phyloP scores from a whole-genome alignment of 2,329 filamentous ascomycete genomes.

The Epichloe coenophiala region DNA sequence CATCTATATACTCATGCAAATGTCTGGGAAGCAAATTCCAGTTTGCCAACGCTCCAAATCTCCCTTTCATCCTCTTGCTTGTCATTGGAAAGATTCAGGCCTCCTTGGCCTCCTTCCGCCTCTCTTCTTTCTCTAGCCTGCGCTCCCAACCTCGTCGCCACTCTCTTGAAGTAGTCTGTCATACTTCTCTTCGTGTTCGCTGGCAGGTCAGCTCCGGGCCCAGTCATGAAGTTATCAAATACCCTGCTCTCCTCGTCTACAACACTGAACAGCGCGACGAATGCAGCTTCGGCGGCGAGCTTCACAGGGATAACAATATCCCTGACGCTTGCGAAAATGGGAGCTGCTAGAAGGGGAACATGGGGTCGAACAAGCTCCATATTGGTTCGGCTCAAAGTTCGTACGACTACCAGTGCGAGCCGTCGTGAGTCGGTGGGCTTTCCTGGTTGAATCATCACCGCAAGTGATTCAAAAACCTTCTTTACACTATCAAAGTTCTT shows the following conservation, averaged over 20 bases:
- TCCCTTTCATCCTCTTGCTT: slow-evolving; percentile 91
- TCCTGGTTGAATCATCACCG: slow-evolving; percentile 62
- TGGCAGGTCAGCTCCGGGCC: slow-evolving; percentile 50
- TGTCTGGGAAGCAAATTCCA: slow-evolving; percentile 58
- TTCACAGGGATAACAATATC: slow-evolving; percentile 93
- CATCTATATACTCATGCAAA: slow-evolving; percentile 23
- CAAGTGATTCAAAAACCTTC: slow-evolving; percentile 62
- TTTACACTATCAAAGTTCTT: slow-evolving; percentile 67
- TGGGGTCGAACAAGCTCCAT: slow-evolving; percentile 74
- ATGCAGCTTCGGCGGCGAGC: slow-evolving; percentile 84
- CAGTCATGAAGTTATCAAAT: slow-evolving; percentile 81
- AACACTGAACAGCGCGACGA: slow-evolving; percentile 80
- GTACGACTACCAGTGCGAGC: slow-evolving; percentile 72
- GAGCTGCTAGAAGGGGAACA: slow-evolving; percentile 62
- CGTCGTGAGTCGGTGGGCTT: slow-evolving; percentile 72
- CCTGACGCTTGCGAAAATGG: slow-evolving; percentile 79
- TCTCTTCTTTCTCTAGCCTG: slow-evolving; percentile 83
- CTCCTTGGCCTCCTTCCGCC: slow-evolving; percentile 79
- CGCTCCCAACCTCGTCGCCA: slow-evolving; percentile 68
- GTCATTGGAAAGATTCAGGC: slow-evolving; percentile 75
- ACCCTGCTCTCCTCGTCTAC: slow-evolving; percentile 74
- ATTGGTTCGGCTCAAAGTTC: slow-evolving; percentile 69
- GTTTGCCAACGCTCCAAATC: slow-evolving; percentile 87
- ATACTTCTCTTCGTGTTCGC: slow-evolving; percentile 74
- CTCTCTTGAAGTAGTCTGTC: slow-evolving; percentile 93